phyloP scores from a whole-genome alignment of 352 stramenopile species.

The Globisporangium nagaii region DNA sequence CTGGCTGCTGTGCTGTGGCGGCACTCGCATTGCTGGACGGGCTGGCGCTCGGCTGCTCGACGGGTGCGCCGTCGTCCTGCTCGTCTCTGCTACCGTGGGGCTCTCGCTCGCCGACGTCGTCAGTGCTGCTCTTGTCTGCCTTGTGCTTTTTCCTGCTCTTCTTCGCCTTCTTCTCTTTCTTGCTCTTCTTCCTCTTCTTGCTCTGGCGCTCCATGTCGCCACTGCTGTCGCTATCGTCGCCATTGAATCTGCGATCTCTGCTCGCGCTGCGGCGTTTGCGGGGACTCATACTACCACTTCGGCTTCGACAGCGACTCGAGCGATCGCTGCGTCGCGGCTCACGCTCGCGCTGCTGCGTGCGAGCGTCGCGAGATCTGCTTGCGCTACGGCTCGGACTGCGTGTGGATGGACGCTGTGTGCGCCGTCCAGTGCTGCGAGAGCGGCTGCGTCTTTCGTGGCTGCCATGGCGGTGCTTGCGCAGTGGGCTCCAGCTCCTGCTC shows the following conservation, averaged over 20 bases:
- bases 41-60: background rate
- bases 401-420: too few relatives aligned
- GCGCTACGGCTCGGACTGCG: too few relatives aligned
- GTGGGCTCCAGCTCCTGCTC: background rate
- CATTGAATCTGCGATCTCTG: constrained; percentile 5
- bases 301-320: constrained; percentile 9
- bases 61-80: background rate
- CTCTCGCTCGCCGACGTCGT: background rate
- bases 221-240: constrained; percentile 5
- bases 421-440: background rate
- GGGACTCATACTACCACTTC: background rate
- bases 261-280: background rate
- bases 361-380: too few relatives aligned
- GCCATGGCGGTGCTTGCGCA: background rate
- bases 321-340: background rate
- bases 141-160: constrained; percentile 19
- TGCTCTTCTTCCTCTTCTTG: constrained; percentile 17
- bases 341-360: too few relatives aligned
- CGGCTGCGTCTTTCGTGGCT: background rate
- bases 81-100: background rate
- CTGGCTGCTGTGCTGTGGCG: background rate
- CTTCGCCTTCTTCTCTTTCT: constrained; percentile 23
- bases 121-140: background rate
- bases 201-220: constrained; percentile 4
- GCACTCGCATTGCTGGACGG: background rate